Evolutionary conservation across 192 early-diverging fungal genomes (phyloP), one percentile per base, ranked within the genome.

Genomic region (Chytriomyces confervae): DNA sequence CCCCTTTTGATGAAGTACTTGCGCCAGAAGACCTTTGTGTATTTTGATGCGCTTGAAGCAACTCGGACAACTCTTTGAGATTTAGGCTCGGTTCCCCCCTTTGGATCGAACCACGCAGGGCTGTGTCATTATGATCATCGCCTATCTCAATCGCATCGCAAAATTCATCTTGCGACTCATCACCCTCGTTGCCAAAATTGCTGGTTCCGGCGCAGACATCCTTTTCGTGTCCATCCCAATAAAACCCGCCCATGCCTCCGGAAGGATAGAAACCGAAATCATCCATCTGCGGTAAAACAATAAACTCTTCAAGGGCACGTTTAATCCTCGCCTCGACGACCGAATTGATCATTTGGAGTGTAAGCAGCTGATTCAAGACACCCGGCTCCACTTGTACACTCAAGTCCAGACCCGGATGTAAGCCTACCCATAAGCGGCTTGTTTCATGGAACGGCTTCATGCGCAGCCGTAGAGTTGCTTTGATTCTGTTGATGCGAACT

Each of bases 231-330:
- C 75, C 82, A 45, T 70, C 79, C 80, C 83, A 80, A 63, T 82
- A 84, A 69, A 82, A 82, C 10, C 83, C 83, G 10, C 80, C 80
- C 8, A 57, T 46, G 1, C 78, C 80, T 9, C 75, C 75, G 0
- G 51, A 66, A 29, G 83, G 80, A 79, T 90, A 93, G 76, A 96
- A 96, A 13, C 90, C 84, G 1, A 94, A 87, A 75, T 96, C 93
- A 75, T 97, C 95, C 91, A 97, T 92, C 67, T 95, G 92, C 5
- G 95, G 95, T 68, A 95, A 80, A 10, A 97, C 91, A 75, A 97
- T 82, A 20, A 88, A 91, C 74, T 91, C 90, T 5, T 91, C 86
- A 46, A 97, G 84, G 36, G 92, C 90, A 47, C 95, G 93, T 77
- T 93, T 90, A 70, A 97, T 90, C 69, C 93, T 89, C 77, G 90